These are phyloP conservation scores for Priceomyces carsonii DNA, from an alignment of 805 yeast species.

Conservation along the genomic window DNA sequence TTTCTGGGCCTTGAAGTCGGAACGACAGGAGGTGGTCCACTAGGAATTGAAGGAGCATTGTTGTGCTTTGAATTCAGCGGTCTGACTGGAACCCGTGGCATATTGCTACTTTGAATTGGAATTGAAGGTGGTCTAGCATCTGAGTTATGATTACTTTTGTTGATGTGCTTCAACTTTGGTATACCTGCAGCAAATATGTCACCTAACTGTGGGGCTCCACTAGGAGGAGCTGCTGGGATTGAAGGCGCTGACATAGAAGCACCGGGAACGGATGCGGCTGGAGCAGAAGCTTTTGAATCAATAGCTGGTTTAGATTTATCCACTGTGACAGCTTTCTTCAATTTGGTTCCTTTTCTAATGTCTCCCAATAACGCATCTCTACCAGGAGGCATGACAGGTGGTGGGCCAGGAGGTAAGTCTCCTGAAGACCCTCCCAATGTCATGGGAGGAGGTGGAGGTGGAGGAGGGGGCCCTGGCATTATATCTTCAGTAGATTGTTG, in stretches of 20 bases:
- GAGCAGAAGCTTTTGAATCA: constrained; percentile 46
- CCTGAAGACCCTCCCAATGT: constrained; percentile 8
- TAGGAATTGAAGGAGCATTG: not conserved
- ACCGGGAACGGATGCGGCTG: constrained; percentile 21
- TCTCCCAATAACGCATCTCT: constrained; percentile 68
- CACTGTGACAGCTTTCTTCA: constrained; percentile 45
- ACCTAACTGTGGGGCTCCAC: constrained; percentile 54
- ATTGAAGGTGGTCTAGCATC: constrained; percentile 38
- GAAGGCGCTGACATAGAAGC: constrained; percentile 16
- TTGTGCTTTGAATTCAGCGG: constrained; percentile 12
- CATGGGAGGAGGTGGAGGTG: constrained; percentile 26
- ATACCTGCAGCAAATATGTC: constrained; percentile 78
- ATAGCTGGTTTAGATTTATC: constrained; percentile 57
- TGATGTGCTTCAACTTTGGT: constrained; percentile 58
- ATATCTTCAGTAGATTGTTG: not conserved
- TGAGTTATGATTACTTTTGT: constrained; percentile 33
- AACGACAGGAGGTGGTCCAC: constrained; percentile 22
- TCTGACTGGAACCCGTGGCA: constrained; percentile 6
- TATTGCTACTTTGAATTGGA: constrained; percentile 20
- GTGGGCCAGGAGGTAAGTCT: constrained; percentile 17
- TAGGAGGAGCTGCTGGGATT: constrained; percentile 25
- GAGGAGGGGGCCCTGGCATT: constrained; percentile 34
- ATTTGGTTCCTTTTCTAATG: constrained; percentile 59
- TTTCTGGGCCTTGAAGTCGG: constrained; percentile 45
- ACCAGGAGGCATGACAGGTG: constrained; percentile 26